phyloP scores from a whole-genome alignment of 176 grass and related monocot species.

The Juncus inflexus region DNA sequence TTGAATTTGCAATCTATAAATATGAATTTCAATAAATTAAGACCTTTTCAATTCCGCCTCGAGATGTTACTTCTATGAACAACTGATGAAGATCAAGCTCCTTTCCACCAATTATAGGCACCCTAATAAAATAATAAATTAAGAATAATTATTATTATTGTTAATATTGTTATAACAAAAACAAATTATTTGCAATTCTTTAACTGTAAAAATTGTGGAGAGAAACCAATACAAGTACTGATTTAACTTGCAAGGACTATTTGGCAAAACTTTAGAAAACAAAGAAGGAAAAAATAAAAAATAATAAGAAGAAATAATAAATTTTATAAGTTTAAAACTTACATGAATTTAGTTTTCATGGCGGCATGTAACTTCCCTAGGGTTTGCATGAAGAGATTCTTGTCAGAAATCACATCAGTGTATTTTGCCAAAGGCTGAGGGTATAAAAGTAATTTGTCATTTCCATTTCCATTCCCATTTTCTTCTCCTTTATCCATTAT shows the following conservation, averaged over 20 bases:
- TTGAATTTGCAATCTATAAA: no score
- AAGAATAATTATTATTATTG: slow-evolving; percentile 17
- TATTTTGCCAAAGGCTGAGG: slow-evolving; percentile 36
- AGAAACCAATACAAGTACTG: no score
- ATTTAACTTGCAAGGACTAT: no score
- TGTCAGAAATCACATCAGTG: slow-evolving; percentile 33
- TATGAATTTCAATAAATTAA: not conserved
- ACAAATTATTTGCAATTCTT: not conserved
- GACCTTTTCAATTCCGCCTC: slow-evolving; percentile 94
- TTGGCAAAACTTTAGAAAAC: no score
- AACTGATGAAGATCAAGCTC: slow-evolving; percentile 92
- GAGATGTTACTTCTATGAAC: slow-evolving; percentile 74
- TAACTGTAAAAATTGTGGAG: no score
- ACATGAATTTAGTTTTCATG: slow-evolving; percentile 48
- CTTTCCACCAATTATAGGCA: slow-evolving; percentile 93
- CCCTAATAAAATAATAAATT: slow-evolving; percentile 38
- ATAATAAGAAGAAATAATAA: no score
- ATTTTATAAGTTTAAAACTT: not conserved
- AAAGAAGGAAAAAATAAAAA: no score
- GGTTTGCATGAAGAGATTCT: slow-evolving; percentile 32
- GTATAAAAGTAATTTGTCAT: slow-evolving; percentile 18
- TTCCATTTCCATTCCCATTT: slow-evolving; percentile 5
- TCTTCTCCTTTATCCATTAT: slow-evolving; percentile 14
- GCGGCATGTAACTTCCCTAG: slow-evolving; percentile 36
- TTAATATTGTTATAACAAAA: not conserved